Evolutionary conservation across 371 early-diverging fungal species (phyloP).

Genomic region (Coemansia sp.): DNA sequence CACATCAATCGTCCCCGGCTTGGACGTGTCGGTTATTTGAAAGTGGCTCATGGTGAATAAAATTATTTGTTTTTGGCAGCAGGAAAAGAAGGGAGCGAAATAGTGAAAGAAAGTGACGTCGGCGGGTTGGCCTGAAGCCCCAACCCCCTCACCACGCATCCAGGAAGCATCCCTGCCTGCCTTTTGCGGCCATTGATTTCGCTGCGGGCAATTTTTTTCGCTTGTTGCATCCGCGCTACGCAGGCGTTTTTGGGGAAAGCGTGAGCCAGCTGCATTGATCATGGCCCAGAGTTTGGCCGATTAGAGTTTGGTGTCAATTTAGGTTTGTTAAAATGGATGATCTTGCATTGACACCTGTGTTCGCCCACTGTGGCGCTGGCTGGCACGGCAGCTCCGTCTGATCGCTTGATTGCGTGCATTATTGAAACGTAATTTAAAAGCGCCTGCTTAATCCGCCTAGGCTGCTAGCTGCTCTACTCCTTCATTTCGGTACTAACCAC

Average conservation of each 20-base stretch:
- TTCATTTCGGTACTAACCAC: no score
- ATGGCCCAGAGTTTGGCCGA: not conserved
- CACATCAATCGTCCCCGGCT: slow-evolving; percentile 32
- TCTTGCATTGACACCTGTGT: not conserved
- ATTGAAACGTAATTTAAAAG: no score
- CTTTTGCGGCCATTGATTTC: not conserved
- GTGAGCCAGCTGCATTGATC: not conserved
- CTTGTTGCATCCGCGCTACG: not conserved
- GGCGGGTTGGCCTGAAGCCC: not conserved
- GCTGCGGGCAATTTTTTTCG: not conserved
- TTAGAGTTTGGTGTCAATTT: not conserved
- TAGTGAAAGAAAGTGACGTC: not conserved
- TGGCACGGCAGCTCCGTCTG: no score
- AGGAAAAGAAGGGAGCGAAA: not conserved
- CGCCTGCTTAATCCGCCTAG: no score
- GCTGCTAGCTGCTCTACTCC: not conserved
- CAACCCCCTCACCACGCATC: no score
- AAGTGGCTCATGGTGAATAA: slow-evolving; percentile 27
- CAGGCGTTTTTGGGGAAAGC: not conserved
- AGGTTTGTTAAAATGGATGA: not conserved
- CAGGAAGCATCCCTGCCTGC: no score
- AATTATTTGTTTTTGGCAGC: not conserved
- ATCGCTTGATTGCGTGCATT: no score
- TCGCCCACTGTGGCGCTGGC: no score
- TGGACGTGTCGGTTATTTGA: slow-evolving; percentile 22